phyloP scores from a whole-genome alignment of 2,329 filamentous ascomycete genomes.

The Ambrosiella beaveri region DNA sequence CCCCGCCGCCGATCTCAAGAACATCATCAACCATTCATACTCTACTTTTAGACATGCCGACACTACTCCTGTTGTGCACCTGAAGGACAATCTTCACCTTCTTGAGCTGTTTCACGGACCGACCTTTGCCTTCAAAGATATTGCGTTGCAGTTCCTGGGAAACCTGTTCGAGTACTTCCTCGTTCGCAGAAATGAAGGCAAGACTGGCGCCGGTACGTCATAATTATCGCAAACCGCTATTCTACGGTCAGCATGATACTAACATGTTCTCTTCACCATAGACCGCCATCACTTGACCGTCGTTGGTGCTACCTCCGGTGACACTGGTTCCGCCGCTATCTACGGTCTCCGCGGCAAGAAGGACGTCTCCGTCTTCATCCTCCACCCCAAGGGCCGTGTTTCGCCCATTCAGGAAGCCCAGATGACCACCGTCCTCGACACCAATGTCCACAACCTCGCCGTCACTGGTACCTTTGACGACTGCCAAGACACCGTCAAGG shows the following conservation, averaged over 20 bases:
- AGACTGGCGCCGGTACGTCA: constrained; percentile 37
- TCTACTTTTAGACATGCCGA: constrained; percentile 69
- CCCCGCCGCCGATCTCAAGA: constrained; percentile 58
- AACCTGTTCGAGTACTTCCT: constrained; percentile 89
- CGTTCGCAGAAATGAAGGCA: constrained; percentile 52
- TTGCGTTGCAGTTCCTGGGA: constrained; percentile 72
- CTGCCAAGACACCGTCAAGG: constrained; percentile 93
- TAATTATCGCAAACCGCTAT: background rate
- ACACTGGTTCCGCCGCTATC: constrained; percentile 88
- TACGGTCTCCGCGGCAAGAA: constrained; percentile 91
- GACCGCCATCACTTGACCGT: constrained; percentile 69
- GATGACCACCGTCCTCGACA: constrained; percentile 86
- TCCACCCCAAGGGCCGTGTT: constrained; percentile 80
- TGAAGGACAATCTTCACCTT: constrained; percentile 65
- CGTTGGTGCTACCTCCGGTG: constrained; percentile 71
- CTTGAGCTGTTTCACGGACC: constrained; percentile 94
- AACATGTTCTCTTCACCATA: constrained; percentile 16
- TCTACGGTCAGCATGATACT: background rate
- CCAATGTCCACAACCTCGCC: constrained; percentile 82
- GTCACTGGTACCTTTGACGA: constrained; percentile 90
- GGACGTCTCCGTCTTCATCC: constrained; percentile 90
- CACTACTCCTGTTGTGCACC: constrained; percentile 61
- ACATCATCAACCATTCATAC: constrained; percentile 72
- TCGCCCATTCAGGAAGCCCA: constrained; percentile 87
- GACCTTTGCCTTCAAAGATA: constrained; percentile 91